These are phyloP conservation scores for Didymella exigua DNA, from an alignment of 2,329 filamentous ascomycete genomes.

Conservation along the genomic window DNA sequence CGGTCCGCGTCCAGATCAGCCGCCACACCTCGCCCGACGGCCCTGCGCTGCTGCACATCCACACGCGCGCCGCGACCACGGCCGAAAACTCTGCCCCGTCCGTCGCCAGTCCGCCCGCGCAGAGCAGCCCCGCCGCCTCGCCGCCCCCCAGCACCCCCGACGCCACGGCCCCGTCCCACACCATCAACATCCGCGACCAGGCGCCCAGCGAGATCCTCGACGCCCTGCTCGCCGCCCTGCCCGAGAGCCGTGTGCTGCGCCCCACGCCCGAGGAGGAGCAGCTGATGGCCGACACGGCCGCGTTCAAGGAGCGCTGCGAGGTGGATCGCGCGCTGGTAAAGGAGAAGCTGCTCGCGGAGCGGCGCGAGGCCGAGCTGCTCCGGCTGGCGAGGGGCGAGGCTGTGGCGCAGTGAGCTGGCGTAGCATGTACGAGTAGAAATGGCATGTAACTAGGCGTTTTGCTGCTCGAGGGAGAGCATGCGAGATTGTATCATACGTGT, in stretches of 20 bases:
- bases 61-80: constrained; percentile 26
- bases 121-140: constrained; percentile 10
- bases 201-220: constrained; percentile 67
- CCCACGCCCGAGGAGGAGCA: constrained; percentile 65
- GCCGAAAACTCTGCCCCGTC: constrained; percentile 16
- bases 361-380: constrained; percentile 66
- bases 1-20: constrained; percentile 80
- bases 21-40: constrained; percentile 60
- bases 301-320: constrained; percentile 58
- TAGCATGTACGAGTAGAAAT: no score
- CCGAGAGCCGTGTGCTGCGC: constrained; percentile 60
- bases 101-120: constrained; percentile 25
- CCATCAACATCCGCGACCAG: constrained; percentile 65
- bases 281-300: constrained; percentile 64
- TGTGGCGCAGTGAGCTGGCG: no score
- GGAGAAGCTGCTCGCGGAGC: constrained; percentile 62
- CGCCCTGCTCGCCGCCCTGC: constrained; percentile 66
- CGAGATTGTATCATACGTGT: no score
- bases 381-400: constrained; percentile 58
- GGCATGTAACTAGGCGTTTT: no score
- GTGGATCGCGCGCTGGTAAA: constrained; percentile 61
- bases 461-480: no score
- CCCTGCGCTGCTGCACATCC: constrained; percentile 41
- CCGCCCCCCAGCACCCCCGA: constrained; percentile 31
- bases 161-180: constrained; percentile 48